Conservation (phyloP, 2,329 filamentous ascomycete genomes). For the Cladophialophora chaetospira region DNA sequence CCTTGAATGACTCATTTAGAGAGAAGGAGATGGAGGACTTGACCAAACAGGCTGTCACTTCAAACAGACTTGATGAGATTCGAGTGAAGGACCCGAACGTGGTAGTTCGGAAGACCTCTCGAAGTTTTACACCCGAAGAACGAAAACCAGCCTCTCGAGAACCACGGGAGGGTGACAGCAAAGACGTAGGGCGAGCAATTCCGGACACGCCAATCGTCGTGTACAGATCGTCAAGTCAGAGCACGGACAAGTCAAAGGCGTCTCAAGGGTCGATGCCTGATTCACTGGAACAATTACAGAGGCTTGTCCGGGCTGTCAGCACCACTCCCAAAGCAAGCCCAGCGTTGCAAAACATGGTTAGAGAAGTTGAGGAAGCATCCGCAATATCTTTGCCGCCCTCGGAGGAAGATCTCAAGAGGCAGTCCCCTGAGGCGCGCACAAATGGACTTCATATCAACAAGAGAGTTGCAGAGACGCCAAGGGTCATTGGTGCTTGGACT, state of each 20-base stretch:
- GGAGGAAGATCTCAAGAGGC: neutral
- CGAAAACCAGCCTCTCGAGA: constrained; percentile 19
- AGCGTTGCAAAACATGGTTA: constrained; percentile 9
- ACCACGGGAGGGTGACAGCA: constrained; percentile 5
- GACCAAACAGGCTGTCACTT: constrained; percentile 28
- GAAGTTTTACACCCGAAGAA: constrained; percentile 23
- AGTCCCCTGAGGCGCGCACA: neutral
- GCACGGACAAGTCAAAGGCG: constrained; percentile 18
- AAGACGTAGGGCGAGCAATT: constrained; percentile 36
- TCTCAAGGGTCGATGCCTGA: constrained; percentile 22
- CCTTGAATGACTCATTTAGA: constrained; percentile 29
- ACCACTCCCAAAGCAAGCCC: constrained; percentile 29
- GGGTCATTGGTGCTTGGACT: constrained; percentile 50
- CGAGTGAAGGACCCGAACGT: constrained; percentile 27
- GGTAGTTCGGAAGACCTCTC: constrained; percentile 25
- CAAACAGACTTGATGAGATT: constrained; percentile 31
- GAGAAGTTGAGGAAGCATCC: constrained; percentile 9
- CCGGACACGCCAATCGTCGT: constrained; percentile 44
- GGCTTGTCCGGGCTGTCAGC: constrained; percentile 39
- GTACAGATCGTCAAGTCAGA: constrained; percentile 36
- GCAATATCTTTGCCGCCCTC: neutral
- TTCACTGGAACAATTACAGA: constrained; percentile 43
- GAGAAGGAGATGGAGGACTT: constrained; percentile 32
- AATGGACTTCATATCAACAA: neutral
- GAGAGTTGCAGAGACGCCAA: constrained; percentile 39